Base-by-base conservation (phyloP, 2,329 filamentous ascomycete species). In the Teratosphaeriaceae sp. region DNA sequence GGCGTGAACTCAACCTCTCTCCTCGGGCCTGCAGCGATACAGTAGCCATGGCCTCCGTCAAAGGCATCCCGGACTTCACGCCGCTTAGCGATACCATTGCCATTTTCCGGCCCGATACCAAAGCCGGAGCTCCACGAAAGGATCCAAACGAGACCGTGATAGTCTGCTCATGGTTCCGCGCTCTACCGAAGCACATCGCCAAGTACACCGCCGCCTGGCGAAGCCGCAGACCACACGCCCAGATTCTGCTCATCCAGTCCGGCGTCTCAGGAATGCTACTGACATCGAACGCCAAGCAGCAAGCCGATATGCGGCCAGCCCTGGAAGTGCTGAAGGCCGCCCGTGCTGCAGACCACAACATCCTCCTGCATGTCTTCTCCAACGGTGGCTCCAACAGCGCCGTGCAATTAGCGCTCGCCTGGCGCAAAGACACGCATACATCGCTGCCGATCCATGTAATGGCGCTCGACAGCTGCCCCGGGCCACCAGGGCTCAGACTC, bases 401-500 rank as follows among this genome's bases (percentile, higher is more conserved):
- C 9, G 26, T 39, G 12, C 37, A 30, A 19, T 15, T 39, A 4
- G 37, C 37, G 9, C 18, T 13, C 16, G 37, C 26, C 9, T 39
- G 37, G 37, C 22, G 24, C 11, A 12, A 27, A 3, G 24, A 7
- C 4, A 39, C 9, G 22, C 4, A 18, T 4, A 18, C 22, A 4
- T 23, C 37, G 24, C 26, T 39, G 4, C 37, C 37, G 22, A 20
- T 30, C 23, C 6, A 16, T 11, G 37, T 23, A 7, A 20, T 39
- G 37, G 37, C 16, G 19, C 18, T 39, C 13, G 37, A 39, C n/a
- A 39, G 37, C 24, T 39, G 23, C 19, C 37, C 37, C 11, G 37
- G 37, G 3, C 18, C 37, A 8, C n/a, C 23, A 3, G 9, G 6
- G 7, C 4, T 39, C 5, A 18, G 18, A 20, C 23, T 39, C 15